A percentile compares a stretch with the other conserved stretches of the same genome.
Conservation (phyloP, 202 grass and related monocot genomes). For the Zizania palustris region DNA sequence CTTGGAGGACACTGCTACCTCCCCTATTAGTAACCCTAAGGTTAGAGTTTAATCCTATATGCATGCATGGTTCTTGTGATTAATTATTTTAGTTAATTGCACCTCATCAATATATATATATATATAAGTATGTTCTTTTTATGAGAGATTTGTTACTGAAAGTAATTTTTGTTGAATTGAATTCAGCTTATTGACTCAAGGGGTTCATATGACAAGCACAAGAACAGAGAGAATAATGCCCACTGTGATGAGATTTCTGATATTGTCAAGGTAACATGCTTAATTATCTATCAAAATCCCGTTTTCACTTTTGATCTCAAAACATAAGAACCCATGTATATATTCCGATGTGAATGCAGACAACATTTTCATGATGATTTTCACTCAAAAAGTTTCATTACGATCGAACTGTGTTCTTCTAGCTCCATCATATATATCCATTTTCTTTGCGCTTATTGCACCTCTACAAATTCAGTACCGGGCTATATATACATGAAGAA, state of each 20-base stretch:
- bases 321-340: neutral
- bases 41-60: neutral
- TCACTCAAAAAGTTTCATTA: too few species aligned
- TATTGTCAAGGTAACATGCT: constrained; percentile 2
- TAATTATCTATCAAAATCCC: neutral
- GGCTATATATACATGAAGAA: too few species aligned
- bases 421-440: too few species aligned
- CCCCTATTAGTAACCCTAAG: constrained; percentile 48
- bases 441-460: too few species aligned
- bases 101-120: neutral
- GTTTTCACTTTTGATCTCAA: neutral
- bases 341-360: neutral
- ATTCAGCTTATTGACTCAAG: constrained; percentile 34
- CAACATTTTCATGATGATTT: neutral
- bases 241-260: constrained; percentile 12
- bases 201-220: constrained; percentile 18
- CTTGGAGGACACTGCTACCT: constrained; percentile 58
- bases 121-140: neutral
- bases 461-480: too few species aligned
- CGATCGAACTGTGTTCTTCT: too few species aligned
- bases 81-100: neutral
- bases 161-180: constrained; percentile 9
- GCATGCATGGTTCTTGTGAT: too few species aligned
- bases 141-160: neutral
- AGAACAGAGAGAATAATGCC: neutral